phyloP scores from a whole-genome alignment of 371 early-diverging fungal genomes.

The Mucor circinelloides region DNA sequence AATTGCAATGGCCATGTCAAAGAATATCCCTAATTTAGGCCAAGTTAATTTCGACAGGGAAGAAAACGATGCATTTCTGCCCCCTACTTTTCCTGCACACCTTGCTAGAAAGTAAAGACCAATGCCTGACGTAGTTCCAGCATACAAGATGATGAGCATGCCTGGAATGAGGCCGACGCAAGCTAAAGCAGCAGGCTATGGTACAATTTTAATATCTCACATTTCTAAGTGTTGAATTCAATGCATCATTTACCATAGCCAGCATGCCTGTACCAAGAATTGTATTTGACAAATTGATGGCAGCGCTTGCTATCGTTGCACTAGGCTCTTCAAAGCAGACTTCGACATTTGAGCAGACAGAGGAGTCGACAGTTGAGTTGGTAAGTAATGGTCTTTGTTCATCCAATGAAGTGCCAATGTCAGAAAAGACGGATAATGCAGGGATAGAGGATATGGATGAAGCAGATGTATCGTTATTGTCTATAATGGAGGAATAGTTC shows the following conservation, averaged over 20 bases:
- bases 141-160: constrained; percentile 74
- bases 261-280: constrained; percentile 97
- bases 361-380: constrained; percentile 16
- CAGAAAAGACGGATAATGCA: constrained; percentile 26
- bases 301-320: constrained; percentile 41
- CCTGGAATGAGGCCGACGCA: constrained; percentile 87
- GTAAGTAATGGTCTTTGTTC: constrained; percentile 31
- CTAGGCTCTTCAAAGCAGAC: constrained; percentile 22
- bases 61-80: constrained; percentile 88
- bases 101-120: constrained; percentile 86
- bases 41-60: constrained; percentile 89
- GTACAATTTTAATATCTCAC: neutral
- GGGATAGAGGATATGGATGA: constrained; percentile 35
- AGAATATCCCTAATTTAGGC: constrained; percentile 86
- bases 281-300: constrained; percentile 89
- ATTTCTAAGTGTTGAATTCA: neutral
- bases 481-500: constrained; percentile 36
- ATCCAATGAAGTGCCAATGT: constrained; percentile 20
- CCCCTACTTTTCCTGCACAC: constrained; percentile 71
- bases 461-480: constrained; percentile 25
- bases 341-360: constrained; percentile 5
- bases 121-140: constrained; percentile 74
- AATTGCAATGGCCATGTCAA: constrained; percentile 97
- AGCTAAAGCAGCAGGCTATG: constrained; percentile 82
- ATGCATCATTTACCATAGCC: constrained; percentile 78